Conservation (phyloP, 1,284 basidiomycete genomes). For the Cutaneotrichosporon curvatum region DNA sequence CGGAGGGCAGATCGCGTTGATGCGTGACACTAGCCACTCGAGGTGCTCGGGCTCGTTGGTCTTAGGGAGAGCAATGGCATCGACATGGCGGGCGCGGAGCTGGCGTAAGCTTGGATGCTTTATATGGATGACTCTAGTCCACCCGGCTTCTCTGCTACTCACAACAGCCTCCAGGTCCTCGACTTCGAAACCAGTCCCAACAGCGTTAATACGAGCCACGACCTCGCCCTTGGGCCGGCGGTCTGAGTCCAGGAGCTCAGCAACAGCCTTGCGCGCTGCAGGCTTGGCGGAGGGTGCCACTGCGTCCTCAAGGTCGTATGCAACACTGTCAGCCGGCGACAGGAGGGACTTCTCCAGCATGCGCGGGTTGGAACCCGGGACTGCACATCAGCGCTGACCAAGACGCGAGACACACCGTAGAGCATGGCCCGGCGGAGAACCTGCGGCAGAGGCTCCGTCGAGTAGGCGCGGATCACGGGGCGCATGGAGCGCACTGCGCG, state of each 20-base stretch:
- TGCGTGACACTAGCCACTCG: constrained; percentile 54
- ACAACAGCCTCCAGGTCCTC: constrained; percentile 65
- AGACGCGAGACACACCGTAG: constrained; percentile 26
- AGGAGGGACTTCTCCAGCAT: constrained; percentile 72
- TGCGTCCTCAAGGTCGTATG: constrained; percentile 83
- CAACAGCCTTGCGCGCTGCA: constrained; percentile 56
- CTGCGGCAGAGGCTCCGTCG: constrained; percentile 6
- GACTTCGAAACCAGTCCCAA: constrained; percentile 63
- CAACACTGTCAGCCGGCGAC: constrained; percentile 61
- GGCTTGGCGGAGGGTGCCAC: constrained; percentile 63
- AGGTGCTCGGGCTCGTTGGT: constrained; percentile 63
- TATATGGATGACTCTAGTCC: too few species aligned
- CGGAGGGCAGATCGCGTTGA: constrained; percentile 24
- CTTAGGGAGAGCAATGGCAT: constrained; percentile 67
- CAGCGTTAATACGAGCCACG: constrained; percentile 68
- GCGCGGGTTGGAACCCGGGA: constrained; percentile 66
- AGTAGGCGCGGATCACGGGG: background rate
- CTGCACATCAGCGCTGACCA: constrained; percentile 39
- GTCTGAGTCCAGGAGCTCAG: constrained; percentile 52
- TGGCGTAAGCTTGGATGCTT: constrained; percentile 10
- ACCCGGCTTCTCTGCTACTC: too few species aligned
- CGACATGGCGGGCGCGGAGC: constrained; percentile 48
- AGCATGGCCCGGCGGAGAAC: constrained; percentile 37
- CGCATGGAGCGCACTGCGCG: background rate
- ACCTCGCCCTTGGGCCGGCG: constrained; percentile 49